These are phyloP conservation scores for Sporobolomyces pararoseus DNA, from an alignment of 768 basidiomycete genomes.

Conservation along the genomic window DNA sequence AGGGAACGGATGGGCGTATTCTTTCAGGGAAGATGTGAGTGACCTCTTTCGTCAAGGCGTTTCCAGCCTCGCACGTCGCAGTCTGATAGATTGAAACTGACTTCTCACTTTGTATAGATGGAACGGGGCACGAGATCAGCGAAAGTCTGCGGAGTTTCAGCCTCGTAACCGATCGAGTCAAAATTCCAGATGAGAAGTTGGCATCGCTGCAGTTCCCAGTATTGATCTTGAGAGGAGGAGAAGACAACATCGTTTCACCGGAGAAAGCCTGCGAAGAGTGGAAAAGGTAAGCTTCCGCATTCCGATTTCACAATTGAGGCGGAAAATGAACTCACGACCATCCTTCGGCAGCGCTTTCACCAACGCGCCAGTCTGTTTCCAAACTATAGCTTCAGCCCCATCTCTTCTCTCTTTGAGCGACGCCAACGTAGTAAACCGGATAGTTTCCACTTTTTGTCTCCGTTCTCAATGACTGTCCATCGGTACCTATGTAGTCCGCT, in stretches of 20 bases:
- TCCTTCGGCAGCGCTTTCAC: not conserved
- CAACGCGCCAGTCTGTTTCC: not conserved
- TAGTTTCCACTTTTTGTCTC: constrained; percentile 4
- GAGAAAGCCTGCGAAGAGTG: constrained; percentile 14
- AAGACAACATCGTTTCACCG: constrained; percentile 7
- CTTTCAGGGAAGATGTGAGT: constrained; percentile 21
- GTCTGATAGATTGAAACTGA: too few relatives aligned
- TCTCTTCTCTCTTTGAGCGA: not conserved
- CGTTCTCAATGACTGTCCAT: not conserved
- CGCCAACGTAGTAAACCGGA: not conserved
- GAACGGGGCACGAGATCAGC: not conserved
- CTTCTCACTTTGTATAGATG: not conserved
- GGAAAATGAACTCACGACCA: not conserved
- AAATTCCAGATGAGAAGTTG: constrained; percentile 1
- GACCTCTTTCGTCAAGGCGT: too few relatives aligned
- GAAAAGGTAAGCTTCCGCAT: not conserved
- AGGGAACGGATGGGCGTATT: not conserved
- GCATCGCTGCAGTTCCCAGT: not conserved
- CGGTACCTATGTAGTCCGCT: not conserved
- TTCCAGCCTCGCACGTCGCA: too few relatives aligned
- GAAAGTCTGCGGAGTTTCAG: too few relatives aligned
- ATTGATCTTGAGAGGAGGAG: not conserved
- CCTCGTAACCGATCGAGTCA: constrained; percentile 9
- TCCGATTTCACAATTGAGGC: not conserved
- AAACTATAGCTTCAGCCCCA: not conserved